Base-by-base conservation (phyloP, 2,329 filamentous ascomycete genomes). In the Kalaharituber pfeilii region DNA sequence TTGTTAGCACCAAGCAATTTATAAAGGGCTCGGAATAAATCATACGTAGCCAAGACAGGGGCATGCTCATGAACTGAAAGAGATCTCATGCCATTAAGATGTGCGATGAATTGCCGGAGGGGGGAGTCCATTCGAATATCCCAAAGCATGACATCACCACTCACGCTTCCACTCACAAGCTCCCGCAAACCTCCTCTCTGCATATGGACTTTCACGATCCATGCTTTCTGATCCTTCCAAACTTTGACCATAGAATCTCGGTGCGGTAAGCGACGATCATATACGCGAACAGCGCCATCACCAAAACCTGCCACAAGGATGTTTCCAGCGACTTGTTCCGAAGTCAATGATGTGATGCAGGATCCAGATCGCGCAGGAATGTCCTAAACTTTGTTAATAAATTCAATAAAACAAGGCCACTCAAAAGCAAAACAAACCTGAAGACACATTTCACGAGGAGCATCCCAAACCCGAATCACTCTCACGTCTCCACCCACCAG, bases 401-500 rank as follows among this genome's bases (percentile, higher is more conserved):
- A 45, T 52, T 58, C 53, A 57, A 42, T 25, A 15, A 52, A 57
- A 28, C n/a, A 7, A 15, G 51, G 29, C 13, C n/a, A 36, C n/a
- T n/a, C n/a, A n/a, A n/a, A n/a, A n/a, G n/a, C 25, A 42, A 52
- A 45, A 66, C 71, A 65, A 69, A 76, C 75, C 57, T 82, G 84
- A 52, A 86, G 79, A 69, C 89, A 96, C 33, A 91, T 82, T 72
- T 98, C 91, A 44, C 86, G 84, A 6, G 86, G 86, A 15, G 89
- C 89, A 65, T 93, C 91, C 91, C 91, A 98, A 29, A 96, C 86
- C 30, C 88, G 79, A 62, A 98, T 95, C 29, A 95, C 85, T 55
- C 91, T 85, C 53, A 95, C 86, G 66, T 98, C 91, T 45, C 91
- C 91, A 9, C 91, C 91, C 28, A 96, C 91, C n/a, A 98, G 75